Conservation (phyloP, 2,329 filamentous ascomycete species). For the Trichoderma sp. region DNA sequence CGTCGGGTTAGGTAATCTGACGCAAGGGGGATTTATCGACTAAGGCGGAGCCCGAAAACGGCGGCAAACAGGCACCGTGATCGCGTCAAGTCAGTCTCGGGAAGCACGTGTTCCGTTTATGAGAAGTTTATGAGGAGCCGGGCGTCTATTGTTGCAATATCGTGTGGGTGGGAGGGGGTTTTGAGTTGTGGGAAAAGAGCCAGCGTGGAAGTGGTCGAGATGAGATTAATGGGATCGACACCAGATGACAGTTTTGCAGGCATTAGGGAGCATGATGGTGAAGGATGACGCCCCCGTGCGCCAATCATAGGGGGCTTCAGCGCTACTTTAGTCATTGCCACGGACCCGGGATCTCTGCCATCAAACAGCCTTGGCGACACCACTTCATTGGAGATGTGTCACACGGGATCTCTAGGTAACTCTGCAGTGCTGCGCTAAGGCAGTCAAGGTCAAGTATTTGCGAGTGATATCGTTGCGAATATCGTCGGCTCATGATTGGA, state of each 20-base stretch:
- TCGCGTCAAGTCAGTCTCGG: neutral
- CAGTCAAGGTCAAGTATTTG: neutral
- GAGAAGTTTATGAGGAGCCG: neutral
- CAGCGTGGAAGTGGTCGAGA: neutral
- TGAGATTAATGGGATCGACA: slow-evolving; percentile 8
- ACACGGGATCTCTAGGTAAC: neutral
- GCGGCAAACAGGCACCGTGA: neutral
- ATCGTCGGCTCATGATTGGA: neutral
- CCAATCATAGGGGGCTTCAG: slow-evolving; percentile 11
- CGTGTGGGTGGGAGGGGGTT: neutral
- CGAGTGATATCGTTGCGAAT: neutral
- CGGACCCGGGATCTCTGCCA: neutral
- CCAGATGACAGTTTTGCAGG: slow-evolving; percentile 7
- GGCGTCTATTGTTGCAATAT: neutral
- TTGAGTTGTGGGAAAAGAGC: neutral
- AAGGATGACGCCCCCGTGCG: slow-evolving; percentile 14
- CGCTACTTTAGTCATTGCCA: slow-evolving; percentile 10
- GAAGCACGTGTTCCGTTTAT: neutral
- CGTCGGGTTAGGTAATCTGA: slow-evolving; percentile 15
- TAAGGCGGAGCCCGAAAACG: slow-evolving; percentile 6
- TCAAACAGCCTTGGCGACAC: neutral
- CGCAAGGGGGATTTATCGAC: slow-evolving; percentile 1
- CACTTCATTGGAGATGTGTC: neutral
- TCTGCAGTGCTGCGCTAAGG: neutral
- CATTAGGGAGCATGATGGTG: slow-evolving; percentile 15